These are phyloP conservation scores for Fusarium continuum DNA, from an alignment of 2,329 filamentous ascomycete genomes.

Conservation along the genomic window DNA sequence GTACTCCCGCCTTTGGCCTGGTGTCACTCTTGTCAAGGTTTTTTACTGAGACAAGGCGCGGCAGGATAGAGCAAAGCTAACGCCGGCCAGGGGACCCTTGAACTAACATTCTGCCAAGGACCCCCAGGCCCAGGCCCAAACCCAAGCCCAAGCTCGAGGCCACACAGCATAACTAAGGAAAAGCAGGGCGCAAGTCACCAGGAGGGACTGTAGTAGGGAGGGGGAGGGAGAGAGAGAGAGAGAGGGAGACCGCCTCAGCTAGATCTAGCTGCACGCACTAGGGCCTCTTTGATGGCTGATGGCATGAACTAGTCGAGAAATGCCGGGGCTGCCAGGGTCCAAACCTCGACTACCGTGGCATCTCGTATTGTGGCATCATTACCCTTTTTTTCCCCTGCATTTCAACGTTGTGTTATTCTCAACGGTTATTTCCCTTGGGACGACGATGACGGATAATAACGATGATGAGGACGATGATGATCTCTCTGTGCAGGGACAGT, in stretches of 20 bases:
- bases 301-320: constrained; percentile 27
- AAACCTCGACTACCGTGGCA: constrained; percentile 16
- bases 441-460: no score
- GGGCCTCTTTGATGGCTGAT: neutral
- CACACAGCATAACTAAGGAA: constrained; percentile 1
- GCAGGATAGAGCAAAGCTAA: constrained; percentile 25
- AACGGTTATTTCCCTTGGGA: neutral
- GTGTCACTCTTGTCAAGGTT: constrained; percentile 26
- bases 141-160: neutral
- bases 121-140: neutral
- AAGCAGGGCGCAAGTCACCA: constrained; percentile 13
- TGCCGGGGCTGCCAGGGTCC: constrained; percentile 27
- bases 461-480: neutral
- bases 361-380: constrained; percentile 6
- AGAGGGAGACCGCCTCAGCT: constrained; percentile 25
- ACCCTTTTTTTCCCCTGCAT: constrained; percentile 9
- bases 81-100: constrained; percentile 22
- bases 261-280: constrained; percentile 25
- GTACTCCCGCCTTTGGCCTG: constrained; percentile 8
- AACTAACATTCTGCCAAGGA: neutral
- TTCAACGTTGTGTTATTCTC: neutral
- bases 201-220: no score
- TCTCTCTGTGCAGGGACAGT: neutral
- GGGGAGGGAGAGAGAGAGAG: no score
- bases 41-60: constrained; percentile 26